Evolutionary conservation across 2,329 filamentous ascomycete genomes (phyloP), one percentile per base, ranked within the genome.

Genomic region (Xylariomycetidae sp.): DNA sequence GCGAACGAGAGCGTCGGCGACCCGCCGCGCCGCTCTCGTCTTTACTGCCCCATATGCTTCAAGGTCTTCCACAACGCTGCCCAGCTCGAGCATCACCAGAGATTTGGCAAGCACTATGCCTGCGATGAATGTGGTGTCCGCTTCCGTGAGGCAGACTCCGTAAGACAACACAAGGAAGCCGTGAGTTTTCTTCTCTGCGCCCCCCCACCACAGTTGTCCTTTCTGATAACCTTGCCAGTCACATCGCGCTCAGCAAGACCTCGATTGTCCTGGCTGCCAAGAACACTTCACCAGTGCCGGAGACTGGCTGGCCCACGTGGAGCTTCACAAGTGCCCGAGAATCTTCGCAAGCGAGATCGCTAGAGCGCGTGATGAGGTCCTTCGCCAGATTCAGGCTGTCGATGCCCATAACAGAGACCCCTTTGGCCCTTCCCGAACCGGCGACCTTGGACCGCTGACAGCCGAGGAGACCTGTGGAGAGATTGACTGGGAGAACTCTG

Each of bases 221-320:
- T 26, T 20, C 5, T 18, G 18, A 20, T 10, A 32, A 17, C 14
- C 13, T 6, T 15, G 20, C 38, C 51, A 14, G 51, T 30, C 5
- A 5, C 68, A 71, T 36, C 55, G 57, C 5, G 42, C 57, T 10
- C 44, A 53, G 13, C 64, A 70, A 33, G 38, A 60, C 2, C 56
- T 76, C 2, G 29, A 41, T 3, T 76, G 72, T 29, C 68, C 68
- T 1, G 70, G 64, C 17, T 76, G 72, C 37, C 31, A 46, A 0
- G 38, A 44, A 2, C 50, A 50, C 1, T 73, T 70, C 35, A 29
- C 19, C 1, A 53, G 57, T 1, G 51, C 65, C 0, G 54, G 58
- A 1, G 40, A 31, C 0, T 58, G 72, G 22, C 59, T 74, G 32
- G 23, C 38, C 1, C 72, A 76, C 31, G 56, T 75, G 4, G 68